Evolutionary conservation across 352 stramenopile genomes (phyloP), one percentile per base, ranked within the genome.

Genomic region (Thalassiosira pacifica): DNA sequence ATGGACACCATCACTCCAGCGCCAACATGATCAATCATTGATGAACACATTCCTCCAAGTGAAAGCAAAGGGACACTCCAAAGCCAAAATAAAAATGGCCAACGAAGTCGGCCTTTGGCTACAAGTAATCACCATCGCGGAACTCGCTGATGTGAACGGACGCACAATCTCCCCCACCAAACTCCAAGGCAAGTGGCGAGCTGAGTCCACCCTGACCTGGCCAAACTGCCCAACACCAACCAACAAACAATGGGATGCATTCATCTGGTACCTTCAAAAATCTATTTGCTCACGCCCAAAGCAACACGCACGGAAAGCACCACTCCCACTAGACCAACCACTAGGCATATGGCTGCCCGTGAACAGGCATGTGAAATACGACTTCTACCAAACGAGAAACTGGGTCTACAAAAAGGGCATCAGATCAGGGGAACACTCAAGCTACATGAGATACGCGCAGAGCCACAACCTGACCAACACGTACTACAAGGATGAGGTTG

Each of bases 101-200:
- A 71, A 71, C 29, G 19, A 71, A 55, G 24, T 52, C 9, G 2
- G 64, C 5, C 37, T 71, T 5, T 73, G 34, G 22, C 26, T 60
- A 3, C 5, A 22, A 22, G 65, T 73, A 9, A 73, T 29, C 37
- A 73, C 37, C 31, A 8, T 73, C 5, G 31, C 65, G 1, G 65
- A 60, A 2, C 37, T 60, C 3, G 37, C 65, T 37, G 37, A 73
- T 32, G 11, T 27, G 10, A 26, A 34, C 13, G 34, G 65, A 29
- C 11, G 4, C 26, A 26, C 5, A 4, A 73, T 73, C 22, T 1
- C 1, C n/a, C 26, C 32, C 6, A 19, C 5, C 24, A 57, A 40
- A 27, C 19, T 73, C 1, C 4, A 42, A 8, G 65, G 65, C 2
- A 22, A 9, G 1, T 73, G 22, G 65, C 19, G 22, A 27, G 65